Conservation (phyloP, 2,329 filamentous ascomycete species). For the Tolypocladium ovalisporum region DNA sequence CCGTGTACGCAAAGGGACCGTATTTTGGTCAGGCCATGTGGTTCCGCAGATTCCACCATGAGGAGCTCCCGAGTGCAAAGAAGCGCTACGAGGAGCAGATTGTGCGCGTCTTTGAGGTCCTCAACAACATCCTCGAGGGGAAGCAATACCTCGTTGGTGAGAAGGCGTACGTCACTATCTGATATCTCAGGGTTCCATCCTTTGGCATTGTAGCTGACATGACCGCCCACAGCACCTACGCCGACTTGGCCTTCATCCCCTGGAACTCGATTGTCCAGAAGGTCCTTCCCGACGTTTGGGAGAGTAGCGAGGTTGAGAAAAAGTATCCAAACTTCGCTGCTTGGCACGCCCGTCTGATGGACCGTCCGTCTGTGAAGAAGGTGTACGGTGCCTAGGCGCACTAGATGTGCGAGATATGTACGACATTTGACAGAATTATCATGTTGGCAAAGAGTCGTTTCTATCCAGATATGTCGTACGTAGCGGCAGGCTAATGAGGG, state of each 20-base stretch:
- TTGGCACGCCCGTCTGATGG: slow-evolving; percentile 21
- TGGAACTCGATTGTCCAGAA: slow-evolving; percentile 13
- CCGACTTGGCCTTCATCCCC: slow-evolving; percentile 20
- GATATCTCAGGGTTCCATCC: no score
- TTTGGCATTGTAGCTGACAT: not conserved
- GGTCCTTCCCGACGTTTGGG: slow-evolving; percentile 9
- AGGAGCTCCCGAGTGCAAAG: slow-evolving; percentile 16
- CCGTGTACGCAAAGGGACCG: slow-evolving; percentile 14
- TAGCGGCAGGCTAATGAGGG: not conserved
- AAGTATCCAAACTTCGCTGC: slow-evolving; percentile 22
- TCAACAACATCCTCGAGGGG: slow-evolving; percentile 19
- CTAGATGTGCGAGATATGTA: not conserved
- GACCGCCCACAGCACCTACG: slow-evolving; percentile 16
- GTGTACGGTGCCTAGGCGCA: slow-evolving; percentile 9
- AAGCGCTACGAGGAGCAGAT: slow-evolving; percentile 19
- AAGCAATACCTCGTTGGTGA: slow-evolving; percentile 24
- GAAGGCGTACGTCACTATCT: slow-evolving; percentile 15
- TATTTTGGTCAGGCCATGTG: slow-evolving; percentile 24
- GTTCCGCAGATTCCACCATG: slow-evolving; percentile 18
- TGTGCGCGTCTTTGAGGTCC: slow-evolving; percentile 17
- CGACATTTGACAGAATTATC: not conserved
- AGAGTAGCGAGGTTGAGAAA: slow-evolving; percentile 15
- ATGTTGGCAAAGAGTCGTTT: no score
- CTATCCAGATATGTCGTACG: not conserved
- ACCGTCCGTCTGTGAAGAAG: slow-evolving; percentile 19